phyloP scores from a whole-genome alignment of 805 yeast genomes.

The Naumovozyma baii region DNA sequence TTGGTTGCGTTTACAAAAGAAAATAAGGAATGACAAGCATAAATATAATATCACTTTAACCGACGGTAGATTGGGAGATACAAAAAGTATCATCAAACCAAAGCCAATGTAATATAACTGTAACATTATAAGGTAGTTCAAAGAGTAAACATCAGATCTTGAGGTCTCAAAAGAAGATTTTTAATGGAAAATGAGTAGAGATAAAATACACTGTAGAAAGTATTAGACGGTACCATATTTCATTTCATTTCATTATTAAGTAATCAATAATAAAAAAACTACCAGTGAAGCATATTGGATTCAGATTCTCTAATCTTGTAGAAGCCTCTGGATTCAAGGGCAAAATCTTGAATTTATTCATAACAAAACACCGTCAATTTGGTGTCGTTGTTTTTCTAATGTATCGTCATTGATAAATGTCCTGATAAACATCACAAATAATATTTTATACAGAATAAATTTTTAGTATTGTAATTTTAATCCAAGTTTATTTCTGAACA shows the following conservation, averaged over 20 bases:
- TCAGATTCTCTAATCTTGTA: slow-evolving; percentile 35
- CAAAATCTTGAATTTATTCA: slow-evolving; percentile 33
- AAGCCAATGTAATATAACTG: slow-evolving; percentile 37
- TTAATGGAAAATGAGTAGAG: slow-evolving; percentile 34
- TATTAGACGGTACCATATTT: slow-evolving; percentile 30
- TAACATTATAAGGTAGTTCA: slow-evolving; percentile 36
- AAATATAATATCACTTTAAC: slow-evolving; percentile 21
- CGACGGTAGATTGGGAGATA: slow-evolving; percentile 21
- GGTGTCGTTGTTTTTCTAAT: too few species aligned
- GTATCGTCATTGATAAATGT: too few species aligned
- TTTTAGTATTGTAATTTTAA: too few species aligned
- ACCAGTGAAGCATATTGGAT: slow-evolving; percentile 36
- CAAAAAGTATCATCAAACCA: slow-evolving; percentile 29
- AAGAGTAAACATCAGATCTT: slow-evolving; percentile 43
- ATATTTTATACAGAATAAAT: too few species aligned
- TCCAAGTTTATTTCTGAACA: too few species aligned
- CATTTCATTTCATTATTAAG: slow-evolving; percentile 30
- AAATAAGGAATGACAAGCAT: slow-evolving; percentile 24
- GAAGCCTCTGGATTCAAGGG: slow-evolving; percentile 30
- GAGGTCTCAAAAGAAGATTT: slow-evolving; percentile 25
- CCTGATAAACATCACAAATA: too few species aligned
- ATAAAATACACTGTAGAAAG: slow-evolving; percentile 28
- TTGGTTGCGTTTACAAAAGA: slow-evolving; percentile 35
- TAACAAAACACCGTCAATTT: too few species aligned
- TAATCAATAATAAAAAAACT: slow-evolving; percentile 35